Conservation (phyloP, 305 asterid species). For the Solanum hybrid region DNA sequence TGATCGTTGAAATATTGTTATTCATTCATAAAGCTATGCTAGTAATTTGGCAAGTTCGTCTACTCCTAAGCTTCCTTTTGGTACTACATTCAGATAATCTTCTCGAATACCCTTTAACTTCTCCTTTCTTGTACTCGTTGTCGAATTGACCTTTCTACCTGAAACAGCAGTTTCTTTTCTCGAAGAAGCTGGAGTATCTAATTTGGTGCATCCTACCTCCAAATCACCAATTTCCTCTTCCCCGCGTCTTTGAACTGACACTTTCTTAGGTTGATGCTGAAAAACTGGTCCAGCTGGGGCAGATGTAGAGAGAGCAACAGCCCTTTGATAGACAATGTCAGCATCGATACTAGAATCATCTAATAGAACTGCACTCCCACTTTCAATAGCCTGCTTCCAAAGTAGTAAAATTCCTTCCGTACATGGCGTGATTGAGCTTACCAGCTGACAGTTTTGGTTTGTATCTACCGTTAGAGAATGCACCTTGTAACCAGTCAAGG, state of each 20-base stretch:
- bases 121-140: constrained; percentile 27
- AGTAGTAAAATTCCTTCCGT: constrained; percentile 39
- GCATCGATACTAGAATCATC: constrained; percentile 54
- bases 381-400: constrained; percentile 54
- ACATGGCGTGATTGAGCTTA: constrained; percentile 16
- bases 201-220: constrained; percentile 16
- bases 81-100: constrained; percentile 44
- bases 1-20: background rate
- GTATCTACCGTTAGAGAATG: constrained; percentile 17
- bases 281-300: constrained; percentile 63
- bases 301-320: constrained; percentile 49
- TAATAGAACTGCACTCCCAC: constrained; percentile 54
- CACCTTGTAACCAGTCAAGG: constrained; percentile 3
- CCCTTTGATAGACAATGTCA: constrained; percentile 40
- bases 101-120: constrained; percentile 39
- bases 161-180: constrained; percentile 13
- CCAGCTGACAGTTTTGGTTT: constrained; percentile 10
- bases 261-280: constrained; percentile 24
- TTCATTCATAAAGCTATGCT: constrained; percentile 22
- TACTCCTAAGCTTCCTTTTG: constrained; percentile 59
- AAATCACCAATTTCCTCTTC: constrained; percentile 26
- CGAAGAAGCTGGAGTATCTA: constrained; percentile 12
- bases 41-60: constrained; percentile 88
- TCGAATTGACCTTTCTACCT: constrained; percentile 19
- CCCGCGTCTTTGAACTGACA: constrained; percentile 18